These are phyloP conservation scores for Gastroboletus turbinatus DNA, from an alignment of 1,284 basidiomycete species.

Conservation along the genomic window DNA sequence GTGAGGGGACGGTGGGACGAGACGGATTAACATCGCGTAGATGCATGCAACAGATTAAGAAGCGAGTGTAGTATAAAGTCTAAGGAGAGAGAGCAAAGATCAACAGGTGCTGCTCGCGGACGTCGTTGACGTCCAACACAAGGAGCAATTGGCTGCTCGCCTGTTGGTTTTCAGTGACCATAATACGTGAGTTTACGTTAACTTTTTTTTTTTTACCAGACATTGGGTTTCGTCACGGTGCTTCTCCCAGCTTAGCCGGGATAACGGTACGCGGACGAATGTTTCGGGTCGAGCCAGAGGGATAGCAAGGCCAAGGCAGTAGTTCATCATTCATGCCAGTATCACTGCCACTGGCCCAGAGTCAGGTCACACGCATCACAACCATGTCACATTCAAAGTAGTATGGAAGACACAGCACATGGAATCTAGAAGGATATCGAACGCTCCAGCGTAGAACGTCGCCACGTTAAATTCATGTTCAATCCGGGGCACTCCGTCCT, in stretches of 20 bases:
- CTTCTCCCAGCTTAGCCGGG: constrained; percentile 6
- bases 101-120: constrained; percentile 10
- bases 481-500: neutral
- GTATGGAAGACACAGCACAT: neutral
- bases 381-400: neutral
- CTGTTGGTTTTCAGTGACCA: constrained; percentile 29
- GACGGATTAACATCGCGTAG: constrained; percentile 62
- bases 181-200: constrained; percentile 36
- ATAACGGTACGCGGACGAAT: neutral
- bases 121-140: constrained; percentile 34
- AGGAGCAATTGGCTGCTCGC: constrained; percentile 13
- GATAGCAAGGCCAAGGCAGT: neutral
- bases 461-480: constrained; percentile 3
- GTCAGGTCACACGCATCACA: neutral
- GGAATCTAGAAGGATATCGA: constrained; percentile 8
- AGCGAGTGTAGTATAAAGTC: constrained; percentile 22
- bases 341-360: no score
- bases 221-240: constrained; percentile 1
- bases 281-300: neutral
- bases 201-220: constrained; percentile 10
- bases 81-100: constrained; percentile 1
- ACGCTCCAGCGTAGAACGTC: constrained; percentile 1
- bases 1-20: constrained; percentile 53
- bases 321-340: no score
- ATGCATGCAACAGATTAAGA: constrained; percentile 25